Base-by-base conservation (phyloP, 176 grass and related monocot genomes). In the Triticum dicoccoides region DNA sequence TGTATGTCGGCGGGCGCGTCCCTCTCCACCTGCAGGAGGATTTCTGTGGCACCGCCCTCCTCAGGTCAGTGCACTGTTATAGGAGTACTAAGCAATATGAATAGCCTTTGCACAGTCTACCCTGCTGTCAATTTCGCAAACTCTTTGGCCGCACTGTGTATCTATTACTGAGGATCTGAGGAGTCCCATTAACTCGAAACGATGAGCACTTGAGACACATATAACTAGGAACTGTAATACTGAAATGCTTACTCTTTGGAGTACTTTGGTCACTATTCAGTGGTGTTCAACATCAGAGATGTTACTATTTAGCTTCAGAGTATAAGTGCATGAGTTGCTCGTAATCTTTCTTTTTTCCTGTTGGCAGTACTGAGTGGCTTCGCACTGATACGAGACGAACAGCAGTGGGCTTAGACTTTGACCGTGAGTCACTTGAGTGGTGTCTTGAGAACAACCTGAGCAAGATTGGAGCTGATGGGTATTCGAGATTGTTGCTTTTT, bases 381-480 rank as follows among this genome's bases (percentile, higher is more conserved):
- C 86, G 67, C 33, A 92, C 79, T 88, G 92, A 98, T 82, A 82
- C 92, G 20, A 91, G 92, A 88, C 73, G 93, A 82, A 94, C 96
- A 73, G 76, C 90, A 21, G 78, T 96, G 0, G 92, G 90, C 83
- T 76, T 98, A 64, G 96, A 98, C 89, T 89, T 98, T 71, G 96
- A 98, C 65, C 96, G 95, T 64, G 93, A 98, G 54, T 84, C 92
- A n/a, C 91, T 98, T 77, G 90, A 98, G 69, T 98, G 96, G 93
- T 94, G 93, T 74, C 88, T 98, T 44, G 92, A 86, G 38, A 96
- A 98, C 81, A 94, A 94, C 76, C 73, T 94, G 61, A 82, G 65
- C 58, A 96, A 98, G 69, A 81, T 91, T 66, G 92, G 92, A 37
- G 73, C 79, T 69, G 94, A 98, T 91, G 92, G 83, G 8, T 87